Evolutionary conservation across 108 stramenopile genomes (phyloP), one percentile per base, ranked within the genome.

Genomic region (Nitzschia sp.): DNA sequence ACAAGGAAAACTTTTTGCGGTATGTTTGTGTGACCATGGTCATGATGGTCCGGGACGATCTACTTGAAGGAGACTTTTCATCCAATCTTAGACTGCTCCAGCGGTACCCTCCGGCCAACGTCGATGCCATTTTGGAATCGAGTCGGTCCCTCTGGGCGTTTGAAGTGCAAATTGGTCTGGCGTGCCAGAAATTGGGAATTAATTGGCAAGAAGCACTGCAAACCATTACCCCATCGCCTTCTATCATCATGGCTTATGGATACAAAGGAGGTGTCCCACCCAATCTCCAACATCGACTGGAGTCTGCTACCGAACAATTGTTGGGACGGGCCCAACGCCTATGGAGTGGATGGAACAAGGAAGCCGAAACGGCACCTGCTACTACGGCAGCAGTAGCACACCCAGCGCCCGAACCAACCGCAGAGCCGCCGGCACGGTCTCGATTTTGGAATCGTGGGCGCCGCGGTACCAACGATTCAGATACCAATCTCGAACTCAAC

Each of bases 1-100:
- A 94, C 68, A 94, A 96, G 68, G 95, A 92, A 62, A 86, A 89
- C 44, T 96, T 95, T 56, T 69, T 97, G 27, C 81, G 95, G n/a
- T 94, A 95, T 63, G 90, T 91, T 30, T 93, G 95, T 58, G 90
- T 89, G 17, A 90, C 96, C 26, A 96, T 99, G 92, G 82, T 99
- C 13, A 79, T 95, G 72, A 72, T 80, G 33, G 86, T 97, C 34
- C 83, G 98, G 19, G 81, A 92, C 15, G 59, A 85, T 54, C 68
- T 99, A 25, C 75, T 98, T 11, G 47, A 60, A 19, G 86, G 91
- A 6, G 93, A 94, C 63, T 94, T 94, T 70, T 76, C 81, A 8
- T 53, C 79, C 13, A 89, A 88, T 62, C 65, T 94, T 3, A 76
- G 84, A 30, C 71, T 91, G 5, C 69, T 94, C 8, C 93, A 94